A percentile compares a stretch with the other conserved stretches of the same genome.
These are phyloP conservation scores for Pseudonitzschia multiseries DNA, from an alignment of 108 stramenopile genomes.

Conservation along the genomic window DNA sequence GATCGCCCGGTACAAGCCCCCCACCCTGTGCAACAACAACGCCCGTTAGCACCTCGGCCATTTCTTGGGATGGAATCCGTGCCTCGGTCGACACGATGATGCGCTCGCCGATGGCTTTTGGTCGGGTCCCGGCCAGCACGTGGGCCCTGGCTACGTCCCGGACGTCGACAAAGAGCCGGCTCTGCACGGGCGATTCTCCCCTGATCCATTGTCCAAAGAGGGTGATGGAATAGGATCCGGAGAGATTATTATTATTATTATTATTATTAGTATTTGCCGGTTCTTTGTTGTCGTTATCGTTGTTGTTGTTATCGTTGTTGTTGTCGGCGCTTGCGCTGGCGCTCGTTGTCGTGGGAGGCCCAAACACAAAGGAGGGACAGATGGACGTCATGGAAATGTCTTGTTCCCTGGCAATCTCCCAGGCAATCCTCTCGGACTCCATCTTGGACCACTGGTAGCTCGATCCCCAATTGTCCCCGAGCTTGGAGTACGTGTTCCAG, in stretches of 20 bases:
- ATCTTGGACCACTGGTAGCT: slow-evolving; percentile 87
- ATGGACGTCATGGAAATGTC: slow-evolving; percentile 61
- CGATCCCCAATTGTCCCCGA: slow-evolving; percentile 69
- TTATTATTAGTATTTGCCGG: too few relatives aligned
- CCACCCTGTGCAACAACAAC: slow-evolving; percentile 24
- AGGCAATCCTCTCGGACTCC: slow-evolving; percentile 68
- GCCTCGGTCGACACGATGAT: slow-evolving; percentile 75
- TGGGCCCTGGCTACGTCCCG: slow-evolving; percentile 79
- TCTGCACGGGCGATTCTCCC: slow-evolving; percentile 74
- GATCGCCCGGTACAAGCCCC: slow-evolving; percentile 28
- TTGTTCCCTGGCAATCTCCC: slow-evolving; percentile 46
- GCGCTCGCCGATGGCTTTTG: slow-evolving; percentile 41
- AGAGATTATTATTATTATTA: neutral
- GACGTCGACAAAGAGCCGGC: slow-evolving; percentile 78
- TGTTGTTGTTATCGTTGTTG: neutral
- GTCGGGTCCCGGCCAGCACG: slow-evolving; percentile 52
- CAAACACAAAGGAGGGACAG: slow-evolving; percentile 24
- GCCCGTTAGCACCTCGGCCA: slow-evolving; percentile 53
- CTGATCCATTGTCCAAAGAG: slow-evolving; percentile 72
- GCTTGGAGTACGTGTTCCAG: slow-evolving; percentile 74
- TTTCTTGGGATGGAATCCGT: slow-evolving; percentile 57
- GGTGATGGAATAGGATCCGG: slow-evolving; percentile 58
- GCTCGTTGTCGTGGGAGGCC: neutral
- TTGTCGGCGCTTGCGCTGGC: slow-evolving; percentile 3
- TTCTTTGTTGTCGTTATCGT: neutral